Evolutionary conservation across 2,329 filamentous ascomycete genomes (phyloP).

Genomic region (Macroventuria anomochaeta): DNA sequence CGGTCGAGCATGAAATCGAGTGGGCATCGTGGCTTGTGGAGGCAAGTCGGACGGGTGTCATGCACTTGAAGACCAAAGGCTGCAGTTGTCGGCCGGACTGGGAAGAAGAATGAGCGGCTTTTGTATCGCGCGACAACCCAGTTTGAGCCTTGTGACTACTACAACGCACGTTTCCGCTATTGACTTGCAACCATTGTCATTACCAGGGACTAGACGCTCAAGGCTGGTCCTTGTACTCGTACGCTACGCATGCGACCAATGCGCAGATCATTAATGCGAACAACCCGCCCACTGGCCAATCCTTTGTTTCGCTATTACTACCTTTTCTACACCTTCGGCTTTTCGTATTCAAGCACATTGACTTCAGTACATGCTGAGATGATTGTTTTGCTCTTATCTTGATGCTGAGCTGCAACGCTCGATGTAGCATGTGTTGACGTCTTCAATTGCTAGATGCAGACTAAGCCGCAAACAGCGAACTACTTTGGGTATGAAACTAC

Average conservation of each 20-base stretch:
- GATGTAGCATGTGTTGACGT: constrained; percentile 19
- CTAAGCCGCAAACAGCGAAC: constrained; percentile 19
- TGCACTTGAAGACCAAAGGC: constrained; percentile 36
- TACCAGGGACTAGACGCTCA: constrained; percentile 5
- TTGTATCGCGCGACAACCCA: neutral
- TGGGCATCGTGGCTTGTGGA: constrained; percentile 41
- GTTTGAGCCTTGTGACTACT: neutral
- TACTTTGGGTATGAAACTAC: constrained; percentile 17
- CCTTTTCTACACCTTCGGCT: neutral
- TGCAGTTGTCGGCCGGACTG: constrained; percentile 38
- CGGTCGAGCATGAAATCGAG: constrained; percentile 38
- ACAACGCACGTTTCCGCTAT: neutral
- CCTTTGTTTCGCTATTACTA: neutral
- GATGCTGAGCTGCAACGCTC: constrained; percentile 12
- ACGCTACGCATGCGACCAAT: constrained; percentile 9
- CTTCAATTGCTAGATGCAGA: constrained; percentile 1
- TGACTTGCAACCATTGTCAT: neutral
- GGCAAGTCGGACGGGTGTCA: constrained; percentile 32
- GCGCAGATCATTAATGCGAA: constrained; percentile 2
- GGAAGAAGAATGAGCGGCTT: constrained; percentile 20
- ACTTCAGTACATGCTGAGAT: neutral
- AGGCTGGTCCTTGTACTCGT: constrained; percentile 15
- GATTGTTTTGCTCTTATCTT: neutral
- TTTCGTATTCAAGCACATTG: neutral
- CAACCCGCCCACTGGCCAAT: constrained; percentile 1